A percentile compares a stretch with the other conserved stretches of the same genome.
phyloP scores from a whole-genome alignment of 2,329 filamentous ascomycete genomes.

The Fusarium virguliforme region DNA sequence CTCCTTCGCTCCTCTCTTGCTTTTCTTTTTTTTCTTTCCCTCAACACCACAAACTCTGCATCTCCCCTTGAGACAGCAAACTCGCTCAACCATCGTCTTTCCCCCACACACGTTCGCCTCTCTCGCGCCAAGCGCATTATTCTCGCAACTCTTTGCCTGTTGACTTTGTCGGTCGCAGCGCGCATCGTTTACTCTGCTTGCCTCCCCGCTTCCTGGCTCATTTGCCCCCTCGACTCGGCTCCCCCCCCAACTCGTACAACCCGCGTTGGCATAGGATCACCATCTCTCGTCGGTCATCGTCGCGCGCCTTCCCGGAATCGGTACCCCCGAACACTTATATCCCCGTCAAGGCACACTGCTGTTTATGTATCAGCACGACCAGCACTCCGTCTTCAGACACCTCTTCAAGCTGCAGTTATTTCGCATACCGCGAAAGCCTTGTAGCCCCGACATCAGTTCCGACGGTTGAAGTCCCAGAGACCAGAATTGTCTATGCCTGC shows the following conservation, averaged over 20 bases:
- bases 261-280: constrained; percentile 34
- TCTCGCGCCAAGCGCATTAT: constrained; percentile 46
- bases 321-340: constrained; percentile 53
- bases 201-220: constrained; percentile 29
- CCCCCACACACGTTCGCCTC: background rate
- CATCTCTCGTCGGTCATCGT: constrained; percentile 35
- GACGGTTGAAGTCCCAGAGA: constrained; percentile 82
- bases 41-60: constrained; percentile 48
- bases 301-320: constrained; percentile 41
- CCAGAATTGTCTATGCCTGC: constrained; percentile 71
- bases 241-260: constrained; percentile 15
- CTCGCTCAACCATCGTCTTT: constrained; percentile 38
- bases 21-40: constrained; percentile 33
- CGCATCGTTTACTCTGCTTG: constrained; percentile 33
- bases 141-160: constrained; percentile 43
- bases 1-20: constrained; percentile 42
- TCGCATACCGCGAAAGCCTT: constrained; percentile 95
- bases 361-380: constrained; percentile 99
- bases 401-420: constrained; percentile 97
- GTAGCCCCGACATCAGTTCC: constrained; percentile 89
- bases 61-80: constrained; percentile 46
- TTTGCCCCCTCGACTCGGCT: constrained; percentile 10
- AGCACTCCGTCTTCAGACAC: constrained; percentile 92
- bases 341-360: constrained; percentile 60
- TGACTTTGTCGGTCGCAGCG: constrained; percentile 52